Percentiles rank a stretch among this genome's conserved stretches.
phyloP scores from a whole-genome alignment of 1,284 basidiomycete species.

The Xanthoconium separans region DNA sequence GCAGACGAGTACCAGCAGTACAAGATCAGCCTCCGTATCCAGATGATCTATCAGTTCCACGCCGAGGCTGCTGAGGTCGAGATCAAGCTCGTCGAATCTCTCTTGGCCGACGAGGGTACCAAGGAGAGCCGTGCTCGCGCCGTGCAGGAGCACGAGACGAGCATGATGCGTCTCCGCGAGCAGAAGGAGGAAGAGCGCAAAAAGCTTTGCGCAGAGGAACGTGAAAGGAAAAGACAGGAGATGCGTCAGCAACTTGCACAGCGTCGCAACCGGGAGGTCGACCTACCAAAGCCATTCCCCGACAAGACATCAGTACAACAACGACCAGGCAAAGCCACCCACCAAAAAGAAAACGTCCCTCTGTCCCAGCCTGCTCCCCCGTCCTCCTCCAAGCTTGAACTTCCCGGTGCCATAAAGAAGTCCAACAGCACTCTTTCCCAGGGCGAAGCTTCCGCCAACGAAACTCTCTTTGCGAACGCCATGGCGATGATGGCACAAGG shows the following conservation, averaged over 20 bases:
- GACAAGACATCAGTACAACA: slow-evolving; percentile 18
- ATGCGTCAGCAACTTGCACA: slow-evolving; percentile 28
- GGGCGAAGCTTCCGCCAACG: slow-evolving; percentile 25
- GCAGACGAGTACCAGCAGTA: slow-evolving; percentile 46
- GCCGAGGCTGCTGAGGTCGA: slow-evolving; percentile 47
- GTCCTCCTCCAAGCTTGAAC: slow-evolving; percentile 21
- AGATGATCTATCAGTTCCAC: slow-evolving; percentile 58
- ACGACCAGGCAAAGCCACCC: slow-evolving; percentile 9
- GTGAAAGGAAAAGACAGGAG: slow-evolving; percentile 39
- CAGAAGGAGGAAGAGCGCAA: slow-evolving; percentile 52
- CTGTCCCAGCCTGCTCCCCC: slow-evolving; percentile 5
- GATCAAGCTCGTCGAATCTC: slow-evolving; percentile 43
- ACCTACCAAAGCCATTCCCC: slow-evolving; percentile 11
- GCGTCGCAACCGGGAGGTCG: slow-evolving; percentile 20
- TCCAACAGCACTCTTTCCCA: slow-evolving; percentile 29
- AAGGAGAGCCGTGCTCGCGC: slow-evolving; percentile 33
- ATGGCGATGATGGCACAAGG: slow-evolving; percentile 23
- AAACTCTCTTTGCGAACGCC: slow-evolving; percentile 26
- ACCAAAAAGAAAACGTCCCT: slow-evolving; percentile 26
- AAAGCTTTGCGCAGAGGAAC: slow-evolving; percentile 43
- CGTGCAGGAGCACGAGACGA: slow-evolving; percentile 46
- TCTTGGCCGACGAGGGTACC: slow-evolving; percentile 33
- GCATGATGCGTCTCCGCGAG: slow-evolving; percentile 45
- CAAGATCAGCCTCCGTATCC: slow-evolving; percentile 48
- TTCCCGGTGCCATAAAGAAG: slow-evolving; percentile 23